Percentiles rank a stretch among this genome's conserved stretches.
phyloP scores from a whole-genome alignment of 257 asterid genomes.

The Striga asiatica region DNA sequence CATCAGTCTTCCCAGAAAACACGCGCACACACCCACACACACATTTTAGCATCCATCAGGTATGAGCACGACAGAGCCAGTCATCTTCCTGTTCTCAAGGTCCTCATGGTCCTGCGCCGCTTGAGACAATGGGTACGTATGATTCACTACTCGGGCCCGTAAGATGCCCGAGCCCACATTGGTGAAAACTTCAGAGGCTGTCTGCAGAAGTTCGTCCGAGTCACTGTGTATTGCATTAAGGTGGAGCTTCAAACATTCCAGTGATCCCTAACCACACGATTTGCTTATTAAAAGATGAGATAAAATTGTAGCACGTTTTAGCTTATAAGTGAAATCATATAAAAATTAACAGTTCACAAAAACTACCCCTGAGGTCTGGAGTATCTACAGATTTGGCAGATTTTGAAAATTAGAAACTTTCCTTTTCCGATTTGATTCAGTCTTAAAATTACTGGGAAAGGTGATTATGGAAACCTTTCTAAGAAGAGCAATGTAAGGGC shows the following conservation, averaged over 20 bases:
- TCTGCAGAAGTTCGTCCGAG: slow-evolving; percentile 51
- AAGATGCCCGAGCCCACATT: slow-evolving; percentile 56
- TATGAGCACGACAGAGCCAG: slow-evolving; percentile 77
- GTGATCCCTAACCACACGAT: slow-evolving; percentile 55
- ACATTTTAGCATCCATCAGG: slow-evolving; percentile 33
- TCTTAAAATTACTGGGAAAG: too few relatives aligned
- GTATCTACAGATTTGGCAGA: too few relatives aligned
- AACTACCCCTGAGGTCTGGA: too few relatives aligned
- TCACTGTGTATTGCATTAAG: slow-evolving; percentile 50
- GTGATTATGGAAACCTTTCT: too few relatives aligned
- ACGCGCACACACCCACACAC: too few relatives aligned
- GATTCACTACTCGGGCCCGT: slow-evolving; percentile 55
- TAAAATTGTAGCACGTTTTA: too few relatives aligned
- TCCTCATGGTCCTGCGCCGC: slow-evolving; percentile 82
- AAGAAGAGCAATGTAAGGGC: too few relatives aligned
- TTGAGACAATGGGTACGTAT: slow-evolving; percentile 60
- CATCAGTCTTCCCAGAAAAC: too few relatives aligned
- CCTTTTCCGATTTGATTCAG: too few relatives aligned
- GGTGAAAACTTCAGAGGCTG: slow-evolving; percentile 75
- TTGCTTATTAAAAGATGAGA: too few relatives aligned
- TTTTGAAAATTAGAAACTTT: too few relatives aligned
- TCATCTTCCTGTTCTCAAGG: slow-evolving; percentile 64
- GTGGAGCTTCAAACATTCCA: slow-evolving; percentile 73
- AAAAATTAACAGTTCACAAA: slow-evolving; percentile 19
- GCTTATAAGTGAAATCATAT: too few relatives aligned